Base-by-base conservation (phyloP, 1,284 basidiomycete genomes). In the Naganishia cerealis region DNA sequence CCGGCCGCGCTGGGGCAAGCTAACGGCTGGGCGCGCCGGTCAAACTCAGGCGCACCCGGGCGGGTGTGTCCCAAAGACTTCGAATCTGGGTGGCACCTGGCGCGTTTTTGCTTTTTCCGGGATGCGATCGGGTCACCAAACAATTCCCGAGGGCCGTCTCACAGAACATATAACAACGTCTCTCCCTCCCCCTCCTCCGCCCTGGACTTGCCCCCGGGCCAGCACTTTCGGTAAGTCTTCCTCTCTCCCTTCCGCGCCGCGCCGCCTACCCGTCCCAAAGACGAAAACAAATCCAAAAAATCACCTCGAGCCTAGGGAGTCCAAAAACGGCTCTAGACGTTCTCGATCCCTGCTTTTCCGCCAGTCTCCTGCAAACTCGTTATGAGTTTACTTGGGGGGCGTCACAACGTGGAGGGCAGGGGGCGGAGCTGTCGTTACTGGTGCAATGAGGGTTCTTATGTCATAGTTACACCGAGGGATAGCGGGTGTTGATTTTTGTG, bases 401-500 rank as follows among this genome's bases (percentile, higher is more conserved):
- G 48, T 55, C 36, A 21, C 40, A 65, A 55, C 61, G 58, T 63
- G 62, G 67, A 54, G 59, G 59, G 24, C 18, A 50, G 61, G 63
- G 69, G 69, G 66, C 55, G 38, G 40, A 52, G 40, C 36, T 40
- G 69, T 70, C 69, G 69, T 43, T 58, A 70, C 69, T 67, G 66
- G 57, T 43, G 69, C 66, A 21, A 21, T 70, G 69, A 66, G 61
- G 69, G 66, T 58, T n/a, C 29, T 62, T 56, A 63, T 66, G 59
- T 70, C 69, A 70, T 70, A 70, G 69, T 70, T 70, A 70, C 69
- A 70, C 69, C 65, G 69, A 70, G 69, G 66, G 69, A 67, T 42
- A 67, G 4, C 43, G 16, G 26, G 24, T 0, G 42, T 24, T n/a
- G 62, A 54, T 54, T 12, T 24, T 42, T 13, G 33, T 18, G 52